Conservation (phyloP, 352 stramenopile species). For the Phytophthora meadii region DNA sequence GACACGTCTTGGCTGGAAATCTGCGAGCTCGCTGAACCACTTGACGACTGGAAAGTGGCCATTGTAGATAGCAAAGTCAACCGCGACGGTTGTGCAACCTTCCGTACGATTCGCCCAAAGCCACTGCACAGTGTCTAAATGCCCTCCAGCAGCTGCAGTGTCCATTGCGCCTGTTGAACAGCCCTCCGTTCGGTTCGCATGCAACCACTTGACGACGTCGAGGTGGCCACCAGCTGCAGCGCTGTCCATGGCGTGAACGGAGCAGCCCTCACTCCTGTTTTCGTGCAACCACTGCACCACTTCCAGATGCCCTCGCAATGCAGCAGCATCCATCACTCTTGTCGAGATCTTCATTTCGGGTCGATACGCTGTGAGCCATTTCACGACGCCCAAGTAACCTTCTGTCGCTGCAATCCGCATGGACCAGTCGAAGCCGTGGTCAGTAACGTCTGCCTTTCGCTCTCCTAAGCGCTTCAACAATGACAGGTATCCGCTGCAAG, state of each 20-base stretch:
- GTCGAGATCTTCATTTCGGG: conserved; percentile 43
- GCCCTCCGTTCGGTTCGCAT: conserved; percentile 58
- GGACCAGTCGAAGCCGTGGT: conserved; percentile 65
- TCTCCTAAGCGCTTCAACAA: conserved; percentile 53
- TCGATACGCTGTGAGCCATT: conserved; percentile 49
- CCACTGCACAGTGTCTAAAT: conserved; percentile 62
- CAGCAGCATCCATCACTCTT: conserved; percentile 72
- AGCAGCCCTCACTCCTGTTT: conserved; percentile 64
- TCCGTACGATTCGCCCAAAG: conserved; percentile 62
- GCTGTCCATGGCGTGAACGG: conserved; percentile 63
- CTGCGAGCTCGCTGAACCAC: conserved; percentile 52
- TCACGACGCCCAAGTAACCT: conserved; percentile 41
- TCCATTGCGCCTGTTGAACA: conserved; percentile 74
- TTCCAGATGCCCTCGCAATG: conserved; percentile 58
- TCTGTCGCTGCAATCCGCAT: conserved; percentile 55
- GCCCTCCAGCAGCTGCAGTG: conserved; percentile 56
- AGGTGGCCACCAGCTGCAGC: conserved; percentile 64
- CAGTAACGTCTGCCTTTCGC: conserved; percentile 45
- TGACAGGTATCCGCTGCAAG: conserved; percentile 52
- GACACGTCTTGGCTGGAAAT: conserved; percentile 30
- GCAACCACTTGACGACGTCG: conserved; percentile 62
- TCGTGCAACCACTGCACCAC: conserved; percentile 69
- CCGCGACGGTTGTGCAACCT: conserved; percentile 70
- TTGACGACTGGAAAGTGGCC: conserved; percentile 67
- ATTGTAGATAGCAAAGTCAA: conserved; percentile 76